Base-by-base conservation (phyloP, 768 basidiomycete species). In the Tremella fuciformis region DNA sequence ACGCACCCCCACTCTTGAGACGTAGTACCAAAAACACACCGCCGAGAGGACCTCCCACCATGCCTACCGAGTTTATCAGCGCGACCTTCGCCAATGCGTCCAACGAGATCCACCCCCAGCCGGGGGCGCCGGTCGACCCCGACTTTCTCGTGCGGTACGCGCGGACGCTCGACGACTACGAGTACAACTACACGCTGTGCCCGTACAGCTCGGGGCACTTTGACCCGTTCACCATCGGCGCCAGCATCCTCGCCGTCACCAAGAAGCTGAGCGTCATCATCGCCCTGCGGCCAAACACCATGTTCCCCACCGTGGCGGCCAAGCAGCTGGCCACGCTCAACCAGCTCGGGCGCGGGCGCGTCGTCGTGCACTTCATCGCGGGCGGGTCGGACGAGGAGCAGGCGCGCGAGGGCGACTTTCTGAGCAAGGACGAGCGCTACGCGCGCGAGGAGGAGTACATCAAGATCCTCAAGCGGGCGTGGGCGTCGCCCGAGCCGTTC, bases 331-430 rank as follows among this genome's bases (percentile, higher is more conserved):
- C 68, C 22, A 65, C 65, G 2, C 53, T 70, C 25, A 52, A 64
- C 47, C 65, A 66, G 48, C 44, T 66, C n/a, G 50, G 56, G n/a
- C 4, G 58, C 11, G 68, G 68, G 19, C 56, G 68, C 29, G 65
- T 65, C 8, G 65, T 66, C 18, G 68, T 70, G 6, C 65, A 70
- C 53, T 67, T 67, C 40, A 66, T 70, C 39, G 65, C 68, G 7
- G 68, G 68, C 34, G 65, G 68, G 2, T 50, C 56, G 18, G 63
- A 67, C 39, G 44, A 53, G 8, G 68, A 70, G 46, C 68, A 70
- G 50, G 60, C 59, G 8, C 53, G 65, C 15, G 68, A 66, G 54
- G 65, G 68, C 13, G 65, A 66, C 41, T 66, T 62, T 55, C 49
- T 70, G 13, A 58, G 50, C 29, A 66, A 70, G 26, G 51, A 66